A percentile compares a stretch with the other conserved stretches of the same genome.
These are phyloP conservation scores for Xylaria sp. DNA, from an alignment of 2,329 filamentous ascomycete genomes.

Conservation along the genomic window DNA sequence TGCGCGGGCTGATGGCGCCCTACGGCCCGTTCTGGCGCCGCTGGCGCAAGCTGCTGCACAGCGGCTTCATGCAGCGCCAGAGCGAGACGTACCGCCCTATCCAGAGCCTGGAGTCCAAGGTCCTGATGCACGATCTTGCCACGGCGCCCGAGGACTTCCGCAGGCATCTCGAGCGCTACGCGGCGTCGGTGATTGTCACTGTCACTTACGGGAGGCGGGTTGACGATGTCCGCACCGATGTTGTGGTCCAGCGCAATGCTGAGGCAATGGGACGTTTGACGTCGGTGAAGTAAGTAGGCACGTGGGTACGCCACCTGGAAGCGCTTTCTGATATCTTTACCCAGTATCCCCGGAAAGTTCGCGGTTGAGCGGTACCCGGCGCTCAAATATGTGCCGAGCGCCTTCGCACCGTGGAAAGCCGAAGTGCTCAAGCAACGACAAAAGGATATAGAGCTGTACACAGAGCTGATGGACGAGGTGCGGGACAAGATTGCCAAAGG, in stretches of 20 bases:
- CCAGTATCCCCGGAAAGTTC: conserved; percentile 42
- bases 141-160: conserved; percentile 34
- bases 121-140: conserved; percentile 45
- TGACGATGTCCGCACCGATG: conserved; percentile 40
- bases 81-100: conserved; percentile 47
- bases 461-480: conserved; percentile 45
- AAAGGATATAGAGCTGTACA: conserved; percentile 42
- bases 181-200: conserved; percentile 46
- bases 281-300: conserved; percentile 46
- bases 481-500: conserved; percentile 39
- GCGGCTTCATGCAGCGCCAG: conserved; percentile 47
- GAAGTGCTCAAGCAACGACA: conserved; percentile 40
- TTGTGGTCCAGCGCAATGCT: conserved; percentile 42
- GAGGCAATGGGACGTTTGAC: conserved; percentile 48
- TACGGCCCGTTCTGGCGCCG: conserved; percentile 47
- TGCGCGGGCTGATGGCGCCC: conserved; percentile 48
- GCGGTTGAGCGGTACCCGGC: conserved; percentile 46
- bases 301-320: background rate
- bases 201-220: conserved; percentile 46
- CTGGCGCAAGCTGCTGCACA: conserved; percentile 47
- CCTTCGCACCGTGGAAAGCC: conserved; percentile 45
- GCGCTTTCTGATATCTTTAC: background rate
- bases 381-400: conserved; percentile 42
- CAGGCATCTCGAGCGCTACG: conserved; percentile 41
- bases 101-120: conserved; percentile 45